Conservation (phyloP, 176 grass and related monocot genomes). For the Pharus latifolius region DNA sequence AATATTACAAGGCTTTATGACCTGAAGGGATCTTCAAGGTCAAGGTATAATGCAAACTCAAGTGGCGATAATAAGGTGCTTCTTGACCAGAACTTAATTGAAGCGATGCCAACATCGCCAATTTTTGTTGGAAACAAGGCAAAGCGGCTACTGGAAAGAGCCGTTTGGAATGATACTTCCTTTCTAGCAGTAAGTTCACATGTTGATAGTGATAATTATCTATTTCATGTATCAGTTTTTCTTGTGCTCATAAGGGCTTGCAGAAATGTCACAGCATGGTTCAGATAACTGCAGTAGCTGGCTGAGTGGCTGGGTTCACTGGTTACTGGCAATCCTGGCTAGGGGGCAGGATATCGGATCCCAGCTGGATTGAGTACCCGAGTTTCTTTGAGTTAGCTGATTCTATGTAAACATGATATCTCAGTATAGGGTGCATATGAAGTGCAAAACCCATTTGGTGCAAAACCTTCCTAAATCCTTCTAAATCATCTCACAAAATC, state of each 20-base stretch:
- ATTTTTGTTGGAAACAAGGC: constrained; percentile 99
- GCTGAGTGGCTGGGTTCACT: no score
- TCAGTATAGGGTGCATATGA: no score
- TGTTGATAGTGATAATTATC: not conserved
- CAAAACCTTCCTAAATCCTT: no score
- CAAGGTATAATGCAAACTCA: constrained; percentile 86
- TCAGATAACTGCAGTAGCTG: no score
- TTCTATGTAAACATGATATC: no score
- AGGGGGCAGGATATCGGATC: no score
- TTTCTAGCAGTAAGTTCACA: constrained; percentile 87
- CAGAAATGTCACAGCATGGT: not conserved
- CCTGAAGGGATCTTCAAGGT: constrained; percentile 92
- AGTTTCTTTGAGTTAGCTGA: no score
- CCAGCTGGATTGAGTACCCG: no score
- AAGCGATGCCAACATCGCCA: constrained; percentile 95
- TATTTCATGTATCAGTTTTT: not conserved
- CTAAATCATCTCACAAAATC: no score
- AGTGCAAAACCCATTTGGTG: no score
- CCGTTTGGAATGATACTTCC: constrained; percentile 97
- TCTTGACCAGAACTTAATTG: constrained; percentile 98
- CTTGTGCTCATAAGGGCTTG: not conserved
- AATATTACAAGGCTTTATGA: constrained; percentile 86
- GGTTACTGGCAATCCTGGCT: no score
- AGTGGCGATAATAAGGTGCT: constrained; percentile 87
- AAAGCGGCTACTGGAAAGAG: constrained; percentile 82